A percentile compares a stretch with the other conserved stretches of the same genome.
Evolutionary conservation across 805 yeast species (phyloP).

Genomic region (Lipomyces lipofer): DNA sequence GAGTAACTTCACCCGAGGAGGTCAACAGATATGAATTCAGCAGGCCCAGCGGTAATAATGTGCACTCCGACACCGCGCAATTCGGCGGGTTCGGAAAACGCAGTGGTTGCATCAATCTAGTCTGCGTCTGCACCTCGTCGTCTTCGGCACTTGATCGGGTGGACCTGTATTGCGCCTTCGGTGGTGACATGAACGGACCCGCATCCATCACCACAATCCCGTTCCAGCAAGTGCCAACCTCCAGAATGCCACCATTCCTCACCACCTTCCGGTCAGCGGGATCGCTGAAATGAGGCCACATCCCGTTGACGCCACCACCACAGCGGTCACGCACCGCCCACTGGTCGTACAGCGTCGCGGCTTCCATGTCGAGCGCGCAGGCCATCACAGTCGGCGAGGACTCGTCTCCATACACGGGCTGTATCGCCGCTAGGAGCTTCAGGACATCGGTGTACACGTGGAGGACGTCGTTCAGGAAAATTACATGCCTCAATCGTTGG

Average conservation of each 20-base stretch:
- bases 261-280: conserved; percentile 5
- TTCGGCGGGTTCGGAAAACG: conserved; percentile 23
- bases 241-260: conserved; percentile 6
- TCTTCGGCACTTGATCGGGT: not conserved
- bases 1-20: conserved; percentile 2
- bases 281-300: conserved; percentile 16
- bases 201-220: conserved; percentile 25
- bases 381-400: conserved; percentile 20
- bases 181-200: conserved; percentile 20
- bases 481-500: conserved; percentile 6
- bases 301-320: conserved; percentile 18
- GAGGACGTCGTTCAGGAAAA: conserved; percentile 24
- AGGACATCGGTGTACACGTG: conserved; percentile 22
- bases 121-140: not conserved
- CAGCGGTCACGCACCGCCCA: conserved; percentile 25
- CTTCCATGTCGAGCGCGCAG: conserved; percentile 22
- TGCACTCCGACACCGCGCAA: conserved; percentile 23
- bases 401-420: not conserved
- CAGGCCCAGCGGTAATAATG: conserved; percentile 15
- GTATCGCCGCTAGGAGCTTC: conserved; percentile 9
- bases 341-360: conserved; percentile 24
- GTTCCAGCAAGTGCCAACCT: conserved; percentile 29
- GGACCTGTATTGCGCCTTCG: conserved; percentile 3
- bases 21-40: conserved; percentile 11
- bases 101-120: conserved; percentile 7